Evolutionary conservation across 192 early-diverging fungal species (phyloP), one percentile per base, ranked within the genome.

Genomic region (Coemansia sp.): DNA sequence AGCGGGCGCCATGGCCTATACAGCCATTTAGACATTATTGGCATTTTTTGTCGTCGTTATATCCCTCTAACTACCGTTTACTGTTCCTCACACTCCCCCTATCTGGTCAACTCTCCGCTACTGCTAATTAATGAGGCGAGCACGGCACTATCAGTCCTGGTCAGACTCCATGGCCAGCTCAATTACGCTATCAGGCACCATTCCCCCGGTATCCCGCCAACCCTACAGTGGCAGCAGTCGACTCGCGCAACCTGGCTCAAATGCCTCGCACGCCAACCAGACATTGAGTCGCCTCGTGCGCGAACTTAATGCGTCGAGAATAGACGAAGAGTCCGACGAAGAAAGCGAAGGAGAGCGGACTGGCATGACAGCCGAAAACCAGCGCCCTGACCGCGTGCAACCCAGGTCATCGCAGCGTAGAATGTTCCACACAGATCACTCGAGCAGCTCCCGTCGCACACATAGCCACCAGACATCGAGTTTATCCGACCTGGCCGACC

Each of bases 151-250:
- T 41, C 68, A 64, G 63, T 82, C 79, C 21, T 82, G 79, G 79
- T 61, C 79, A 7, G 73, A 82, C 39, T 82, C 79, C 0, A 82
- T 82, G 79, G 68, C 75, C 42, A 82, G 79, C 59, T 82, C 79
- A 3, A 65, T 82, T 29, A 82, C 79, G 5, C 36, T 82, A 4
- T 39, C 68, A 0, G 75, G 70, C 31, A 77, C 36, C 54, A 68
- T 71, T 24, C 40, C 60, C 1, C 21, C 50, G 9, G 41, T 31
- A 3, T 44, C 9, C 14, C 63, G 69, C 8, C 69, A 59, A 36
- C 63, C 54, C 35, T 24, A 66, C 19, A 16, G 31, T 64, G 56
- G 64, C 16, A 21, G 37, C 67, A 63, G 68, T 31, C 60, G 63
- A 4, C 42, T 74, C 6, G 61, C 46, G 2, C 72, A 68, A 1